Evolutionary conservation across 2,329 filamentous ascomycete species (phyloP).

Genomic region (Cytospora mali): DNA sequence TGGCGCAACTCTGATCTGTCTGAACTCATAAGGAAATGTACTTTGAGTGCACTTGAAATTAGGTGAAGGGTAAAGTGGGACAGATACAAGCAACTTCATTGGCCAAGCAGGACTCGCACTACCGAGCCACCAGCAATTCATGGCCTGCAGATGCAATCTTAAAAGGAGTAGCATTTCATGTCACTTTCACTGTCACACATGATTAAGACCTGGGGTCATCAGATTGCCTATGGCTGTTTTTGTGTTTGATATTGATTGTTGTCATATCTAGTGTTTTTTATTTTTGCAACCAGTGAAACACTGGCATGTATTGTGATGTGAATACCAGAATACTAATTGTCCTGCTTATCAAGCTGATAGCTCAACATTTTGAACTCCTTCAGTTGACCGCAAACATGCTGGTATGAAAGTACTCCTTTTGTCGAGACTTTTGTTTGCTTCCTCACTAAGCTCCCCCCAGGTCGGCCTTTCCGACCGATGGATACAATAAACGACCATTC

Average conservation of each 20-base stretch:
- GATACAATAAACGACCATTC: slow-evolving; percentile 16
- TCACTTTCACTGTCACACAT: background rate
- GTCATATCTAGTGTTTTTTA: slow-evolving; percentile 15
- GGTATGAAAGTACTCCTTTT: background rate
- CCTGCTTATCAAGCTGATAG: background rate
- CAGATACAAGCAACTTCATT: background rate
- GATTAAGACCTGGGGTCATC: background rate
- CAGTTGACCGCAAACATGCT: background rate
- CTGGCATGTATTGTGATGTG: background rate
- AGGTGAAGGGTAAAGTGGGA: background rate
- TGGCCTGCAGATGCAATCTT: background rate
- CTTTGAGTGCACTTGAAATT: background rate
- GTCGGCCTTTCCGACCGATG: slow-evolving; percentile 16
- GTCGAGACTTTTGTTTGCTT: slow-evolving; percentile 32
- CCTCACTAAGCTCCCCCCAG: slow-evolving; percentile 23
- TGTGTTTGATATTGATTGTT: slow-evolving; percentile 28
- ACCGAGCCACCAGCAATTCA: background rate
- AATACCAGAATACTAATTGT: background rate
- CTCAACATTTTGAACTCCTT: background rate
- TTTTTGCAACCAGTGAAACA: background rate
- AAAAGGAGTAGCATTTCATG: too few relatives aligned
- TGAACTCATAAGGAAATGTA: background rate
- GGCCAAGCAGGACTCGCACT: background rate
- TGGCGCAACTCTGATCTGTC: background rate
- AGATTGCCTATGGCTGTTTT: slow-evolving; percentile 27